phyloP scores from a whole-genome alignment of 1,284 basidiomycete species.

The Amylostereum areolatum region DNA sequence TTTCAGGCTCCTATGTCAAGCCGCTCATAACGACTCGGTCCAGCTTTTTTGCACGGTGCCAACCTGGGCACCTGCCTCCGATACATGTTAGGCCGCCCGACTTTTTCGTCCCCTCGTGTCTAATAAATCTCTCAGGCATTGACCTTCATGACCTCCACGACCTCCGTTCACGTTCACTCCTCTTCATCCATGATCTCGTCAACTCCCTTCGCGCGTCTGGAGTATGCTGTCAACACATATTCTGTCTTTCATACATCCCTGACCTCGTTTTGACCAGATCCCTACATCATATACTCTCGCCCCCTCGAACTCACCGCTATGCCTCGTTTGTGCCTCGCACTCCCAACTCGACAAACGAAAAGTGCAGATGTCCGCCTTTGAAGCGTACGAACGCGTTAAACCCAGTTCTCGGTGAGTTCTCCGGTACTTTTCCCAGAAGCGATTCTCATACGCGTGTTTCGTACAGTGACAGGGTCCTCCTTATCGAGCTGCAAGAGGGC shows the following conservation, averaged over 20 bases:
- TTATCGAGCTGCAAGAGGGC: slow-evolving; percentile 46
- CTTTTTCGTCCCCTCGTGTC: slow-evolving; percentile 2
- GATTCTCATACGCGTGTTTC: slow-evolving; percentile 5
- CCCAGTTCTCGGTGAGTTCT: slow-evolving; percentile 38
- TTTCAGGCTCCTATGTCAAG: slow-evolving; percentile 34
- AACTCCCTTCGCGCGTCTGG: slow-evolving; percentile 54
- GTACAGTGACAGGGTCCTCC: slow-evolving; percentile 42
- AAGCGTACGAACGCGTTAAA: slow-evolving; percentile 39
- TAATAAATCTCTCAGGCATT: slow-evolving; percentile 31
- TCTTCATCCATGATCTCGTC: slow-evolving; percentile 59
- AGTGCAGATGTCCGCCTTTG: slow-evolving; percentile 35
- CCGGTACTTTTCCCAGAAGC: background rate
- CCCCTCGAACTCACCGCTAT: slow-evolving; percentile 55
- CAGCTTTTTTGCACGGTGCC: slow-evolving; percentile 60
- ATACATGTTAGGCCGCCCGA: slow-evolving; percentile 42
- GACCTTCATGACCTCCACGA: slow-evolving; percentile 67
- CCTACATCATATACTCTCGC: slow-evolving; percentile 54
- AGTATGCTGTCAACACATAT: too few species aligned
- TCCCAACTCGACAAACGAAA: slow-evolving; percentile 34
- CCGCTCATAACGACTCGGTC: slow-evolving; percentile 29
- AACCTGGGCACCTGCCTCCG: slow-evolving; percentile 51
- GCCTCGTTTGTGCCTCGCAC: slow-evolving; percentile 46
- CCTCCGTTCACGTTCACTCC: slow-evolving; percentile 53
- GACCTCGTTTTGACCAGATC: slow-evolving; percentile 33
- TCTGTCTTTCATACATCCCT: too few species aligned